A percentile compares a stretch with the other conserved stretches of the same genome.
Conservation (phyloP, 345 rosid species). For the Rhizophora mangle region DNA sequence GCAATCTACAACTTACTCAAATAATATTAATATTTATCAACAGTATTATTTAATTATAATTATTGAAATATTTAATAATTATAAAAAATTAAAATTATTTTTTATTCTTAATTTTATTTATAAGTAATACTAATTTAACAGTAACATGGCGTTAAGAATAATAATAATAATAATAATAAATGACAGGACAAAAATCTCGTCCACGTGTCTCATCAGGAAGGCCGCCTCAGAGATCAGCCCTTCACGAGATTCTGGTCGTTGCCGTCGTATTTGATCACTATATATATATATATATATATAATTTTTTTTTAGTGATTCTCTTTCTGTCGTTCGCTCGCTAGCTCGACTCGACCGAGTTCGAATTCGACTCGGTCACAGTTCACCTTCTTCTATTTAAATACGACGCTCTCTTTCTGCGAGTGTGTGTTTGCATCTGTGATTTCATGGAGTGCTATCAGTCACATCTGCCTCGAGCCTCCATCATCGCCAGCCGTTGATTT, state of each 20-base stretch:
- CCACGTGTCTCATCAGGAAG: neutral
- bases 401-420: neutral
- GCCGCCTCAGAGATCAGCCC: neutral
- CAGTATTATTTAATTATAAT: too few relatives aligned
- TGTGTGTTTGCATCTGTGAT: neutral
- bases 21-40: too few relatives aligned
- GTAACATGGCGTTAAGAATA: too few relatives aligned
- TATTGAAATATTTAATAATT: too few relatives aligned
- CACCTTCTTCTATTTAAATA: neutral
- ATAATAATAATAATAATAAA: neutral
- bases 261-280: neutral
- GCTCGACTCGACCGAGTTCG: slow-evolving; percentile 9
- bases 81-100: too few relatives aligned
- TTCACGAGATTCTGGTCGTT: neutral
- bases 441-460: slow-evolving; percentile 21
- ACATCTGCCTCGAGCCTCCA: neutral
- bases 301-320: too few relatives aligned
- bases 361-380: neutral
- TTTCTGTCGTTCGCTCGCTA: too few relatives aligned
- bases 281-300: too few relatives aligned
- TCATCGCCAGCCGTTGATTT: slow-evolving; percentile 14
- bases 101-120: too few relatives aligned
- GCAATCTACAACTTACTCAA: too few relatives aligned
- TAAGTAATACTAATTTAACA: too few relatives aligned
- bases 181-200: neutral